Conservation (phyloP, 2,329 filamentous ascomycete genomes). For the Talaromyces sp. region DNA sequence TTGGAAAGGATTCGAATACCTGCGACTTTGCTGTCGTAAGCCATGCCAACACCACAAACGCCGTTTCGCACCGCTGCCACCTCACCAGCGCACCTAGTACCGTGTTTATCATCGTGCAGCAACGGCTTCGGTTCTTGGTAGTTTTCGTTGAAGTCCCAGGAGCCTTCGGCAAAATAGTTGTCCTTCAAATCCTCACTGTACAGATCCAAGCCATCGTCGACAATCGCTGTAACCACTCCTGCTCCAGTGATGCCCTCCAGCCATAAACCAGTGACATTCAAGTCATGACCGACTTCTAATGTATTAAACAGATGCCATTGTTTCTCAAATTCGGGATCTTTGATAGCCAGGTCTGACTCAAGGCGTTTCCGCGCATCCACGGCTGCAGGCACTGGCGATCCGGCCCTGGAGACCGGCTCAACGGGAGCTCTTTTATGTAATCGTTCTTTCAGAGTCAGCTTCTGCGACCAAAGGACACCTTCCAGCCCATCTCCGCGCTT, state of each 20-base stretch:
- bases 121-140: conserved; percentile 72
- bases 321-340: conserved; percentile 84
- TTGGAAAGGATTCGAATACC: conserved; percentile 91
- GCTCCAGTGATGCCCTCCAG: conserved; percentile 83
- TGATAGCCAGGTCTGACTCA: conserved; percentile 66
- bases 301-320: conserved; percentile 96
- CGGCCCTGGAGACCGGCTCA: conserved; percentile 15
- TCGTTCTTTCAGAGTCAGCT: conserved; percentile 63
- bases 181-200: conserved; percentile 85
- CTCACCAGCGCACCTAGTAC: conserved; percentile 91
- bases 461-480: conserved; percentile 72
- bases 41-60: conserved; percentile 91
- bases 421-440: conserved; percentile 56
- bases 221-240: conserved; percentile 85
- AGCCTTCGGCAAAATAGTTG: conserved; percentile 91
- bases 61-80: conserved; percentile 89
- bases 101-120: conserved; percentile 82
- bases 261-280: conserved; percentile 97
- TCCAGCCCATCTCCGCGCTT: conserved; percentile 58
- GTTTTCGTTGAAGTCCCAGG: conserved; percentile 93
- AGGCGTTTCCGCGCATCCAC: conserved; percentile 59
- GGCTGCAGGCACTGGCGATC: conserved; percentile 33
- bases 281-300: conserved; percentile 75
- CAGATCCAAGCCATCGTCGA: conserved; percentile 96
- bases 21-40: conserved; percentile 85